Evolutionary conservation across 1,284 basidiomycete species (phyloP).

Genomic region (Microbotryomycetes sp.): DNA sequence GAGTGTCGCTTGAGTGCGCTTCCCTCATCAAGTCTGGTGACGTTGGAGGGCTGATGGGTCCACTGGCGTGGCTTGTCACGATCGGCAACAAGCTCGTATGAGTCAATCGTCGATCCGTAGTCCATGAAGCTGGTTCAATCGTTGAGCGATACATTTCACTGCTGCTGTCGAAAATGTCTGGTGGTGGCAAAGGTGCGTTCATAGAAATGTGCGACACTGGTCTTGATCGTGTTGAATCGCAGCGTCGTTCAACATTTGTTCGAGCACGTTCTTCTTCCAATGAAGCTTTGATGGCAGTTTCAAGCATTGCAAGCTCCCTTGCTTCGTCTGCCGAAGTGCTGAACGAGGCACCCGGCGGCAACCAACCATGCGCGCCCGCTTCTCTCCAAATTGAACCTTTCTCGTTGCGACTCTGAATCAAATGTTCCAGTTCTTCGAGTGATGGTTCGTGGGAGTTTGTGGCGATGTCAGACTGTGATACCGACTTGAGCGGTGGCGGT

Average conservation of each 20-base stretch:
- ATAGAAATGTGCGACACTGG: neutral
- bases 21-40: neutral
- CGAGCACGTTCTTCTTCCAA: slow-evolving; percentile 23
- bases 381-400: slow-evolving; percentile 6
- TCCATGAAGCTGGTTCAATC: neutral
- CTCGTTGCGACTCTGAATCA: neutral
- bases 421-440: slow-evolving; percentile 1
- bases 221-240: slow-evolving; percentile 3
- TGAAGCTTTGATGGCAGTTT: slow-evolving; percentile 24
- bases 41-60: too few relatives aligned
- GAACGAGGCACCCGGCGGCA: slow-evolving; percentile 19
- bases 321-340: slow-evolving; percentile 15
- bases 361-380: slow-evolving; percentile 7
- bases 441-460: neutral
- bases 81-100: too few relatives aligned
- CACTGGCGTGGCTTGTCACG: too few relatives aligned
- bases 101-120: neutral
- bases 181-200: neutral
- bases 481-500: neutral
- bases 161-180: neutral
- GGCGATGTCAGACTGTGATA: neutral
- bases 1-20: neutral
- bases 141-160: too few relatives aligned
- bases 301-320: slow-evolving; percentile 26
- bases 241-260: neutral